Evolutionary conservation across 257 asterid species (phyloP), one percentile per base, ranked within the genome.

Genomic region (Jacaranda copaia): DNA sequence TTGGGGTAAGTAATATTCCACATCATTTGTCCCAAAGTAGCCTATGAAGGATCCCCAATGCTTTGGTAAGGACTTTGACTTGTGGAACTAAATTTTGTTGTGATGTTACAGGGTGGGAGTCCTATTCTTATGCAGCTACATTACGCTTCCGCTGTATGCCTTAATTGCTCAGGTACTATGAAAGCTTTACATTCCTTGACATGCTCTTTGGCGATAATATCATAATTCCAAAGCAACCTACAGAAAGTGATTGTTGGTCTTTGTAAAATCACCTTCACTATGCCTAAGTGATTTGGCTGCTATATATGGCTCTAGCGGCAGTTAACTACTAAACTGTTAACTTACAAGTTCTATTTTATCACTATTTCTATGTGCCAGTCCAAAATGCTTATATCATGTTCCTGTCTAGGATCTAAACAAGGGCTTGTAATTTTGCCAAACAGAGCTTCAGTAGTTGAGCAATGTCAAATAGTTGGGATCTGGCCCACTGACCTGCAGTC

Each of bases 111-210:
- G 98, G 87, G 83, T 92, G 7, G 87, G 78, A 63, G 92, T 87
- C 57, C 82, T 92, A 64, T 84, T 84, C 84, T 59, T 94, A 45
- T 92, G 98, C 92, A 94, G 98, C 85, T 94, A 94, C 77, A 94
- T 86, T 70, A 94, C 97, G 2, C 98, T 92, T 72, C 99, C 98
- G 4, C 92, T 91, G 4, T 94, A 94, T 81, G 92, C 97, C 80
- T 89, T 94, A 5, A 82, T 94, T 59, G 87, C 93, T 58, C 99
- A 92, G 97, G 98, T 93, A 84, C 66, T n/a, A 38, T 61, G 6
- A 13, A 0, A 45, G 48, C 73, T 42, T 66, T 64, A 70, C 10
- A n/a, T 58, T 40, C 73, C 20, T 74, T 43, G 12, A 20, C 39
- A 40, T 43, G 46, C 63, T 18, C 4, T 53, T 64, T 40, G 42